A percentile compares a stretch with the other conserved stretches of the same genome.
Conservation (phyloP, 305 asterid genomes). For the Coffea humblotiana region DNA sequence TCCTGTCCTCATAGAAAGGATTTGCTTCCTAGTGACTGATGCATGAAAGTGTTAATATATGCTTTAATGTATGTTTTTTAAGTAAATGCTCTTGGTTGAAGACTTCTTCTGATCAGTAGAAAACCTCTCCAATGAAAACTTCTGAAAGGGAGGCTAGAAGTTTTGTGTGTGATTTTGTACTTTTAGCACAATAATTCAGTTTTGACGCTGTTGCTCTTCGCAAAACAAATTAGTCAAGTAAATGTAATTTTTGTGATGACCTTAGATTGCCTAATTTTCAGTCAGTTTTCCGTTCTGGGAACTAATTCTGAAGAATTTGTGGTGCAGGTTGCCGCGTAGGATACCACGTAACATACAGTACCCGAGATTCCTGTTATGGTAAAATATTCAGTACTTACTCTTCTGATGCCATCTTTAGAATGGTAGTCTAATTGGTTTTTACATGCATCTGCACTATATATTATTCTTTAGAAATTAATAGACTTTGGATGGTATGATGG, state of each 20-base stretch:
- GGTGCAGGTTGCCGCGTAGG: slow-evolving; percentile 24
- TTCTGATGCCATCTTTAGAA: not conserved
- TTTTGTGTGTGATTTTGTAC: not conserved
- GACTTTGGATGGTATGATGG: not conserved
- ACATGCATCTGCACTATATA: not conserved
- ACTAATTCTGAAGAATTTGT: slow-evolving; percentile 3
- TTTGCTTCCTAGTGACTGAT: not conserved
- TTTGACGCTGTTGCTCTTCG: not conserved
- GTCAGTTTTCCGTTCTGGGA: not conserved
- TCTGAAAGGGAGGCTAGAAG: not conserved
- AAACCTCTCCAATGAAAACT: not conserved
- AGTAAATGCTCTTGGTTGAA: not conserved
- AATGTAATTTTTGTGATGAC: not conserved
- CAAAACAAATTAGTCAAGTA: too few relatives aligned
- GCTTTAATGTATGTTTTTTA: not conserved
- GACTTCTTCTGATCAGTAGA: not conserved
- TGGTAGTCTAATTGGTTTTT: not conserved
- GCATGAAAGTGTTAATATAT: not conserved
- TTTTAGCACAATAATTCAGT: not conserved
- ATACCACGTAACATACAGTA: not conserved
- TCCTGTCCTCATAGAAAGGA: not conserved
- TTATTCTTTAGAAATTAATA: not conserved
- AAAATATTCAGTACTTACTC: not conserved
- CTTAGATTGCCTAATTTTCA: not conserved
- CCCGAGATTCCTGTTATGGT: slow-evolving; percentile 4